A percentile compares a stretch with the other conserved stretches of the same genome.
phyloP scores from a whole-genome alignment of 768 basidiomycete species.

The Amanita fuliginea region DNA sequence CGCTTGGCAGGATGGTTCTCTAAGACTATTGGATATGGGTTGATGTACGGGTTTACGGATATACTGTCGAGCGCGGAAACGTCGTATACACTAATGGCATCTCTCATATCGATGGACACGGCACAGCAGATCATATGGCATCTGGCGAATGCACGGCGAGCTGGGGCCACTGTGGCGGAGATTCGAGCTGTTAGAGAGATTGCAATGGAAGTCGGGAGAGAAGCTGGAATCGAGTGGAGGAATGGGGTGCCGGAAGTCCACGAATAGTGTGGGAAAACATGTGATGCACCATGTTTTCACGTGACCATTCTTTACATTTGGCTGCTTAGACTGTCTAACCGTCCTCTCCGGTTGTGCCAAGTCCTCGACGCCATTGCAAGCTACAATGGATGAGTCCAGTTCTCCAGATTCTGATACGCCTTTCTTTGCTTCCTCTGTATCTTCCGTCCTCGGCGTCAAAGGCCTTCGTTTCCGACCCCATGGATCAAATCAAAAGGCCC shows the following conservation, averaged over 20 bases:
- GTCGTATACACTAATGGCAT: slow-evolving; percentile 49
- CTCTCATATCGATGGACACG: slow-evolving; percentile 50
- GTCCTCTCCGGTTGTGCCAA: not conserved
- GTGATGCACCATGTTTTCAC: not conserved
- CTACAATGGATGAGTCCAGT: slow-evolving; percentile 27
- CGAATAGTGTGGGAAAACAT: slow-evolving; percentile 7
- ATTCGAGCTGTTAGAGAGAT: slow-evolving; percentile 43
- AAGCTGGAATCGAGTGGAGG: slow-evolving; percentile 42
- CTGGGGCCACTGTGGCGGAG: slow-evolving; percentile 43
- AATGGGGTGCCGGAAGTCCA: slow-evolving; percentile 35
- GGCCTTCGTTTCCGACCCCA: slow-evolving; percentile 51
- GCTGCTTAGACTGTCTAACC: not conserved
- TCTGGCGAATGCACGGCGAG: slow-evolving; percentile 40
- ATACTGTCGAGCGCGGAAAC: slow-evolving; percentile 42
- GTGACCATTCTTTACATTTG: not conserved
- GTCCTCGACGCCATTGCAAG: not conserved
- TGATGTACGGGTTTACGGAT: slow-evolving; percentile 37
- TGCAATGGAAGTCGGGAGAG: slow-evolving; percentile 36
- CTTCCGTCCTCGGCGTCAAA: slow-evolving; percentile 52
- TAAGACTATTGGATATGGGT: slow-evolving; percentile 44
- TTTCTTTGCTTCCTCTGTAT: slow-evolving; percentile 22
- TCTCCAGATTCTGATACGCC: slow-evolving; percentile 21
- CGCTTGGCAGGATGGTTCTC: slow-evolving; percentile 38
- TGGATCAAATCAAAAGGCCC: slow-evolving; percentile 56
- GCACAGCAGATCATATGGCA: slow-evolving; percentile 62